Evolutionary conservation across 768 basidiomycete species (phyloP).

Genomic region (Sarcomyxa edulis): DNA sequence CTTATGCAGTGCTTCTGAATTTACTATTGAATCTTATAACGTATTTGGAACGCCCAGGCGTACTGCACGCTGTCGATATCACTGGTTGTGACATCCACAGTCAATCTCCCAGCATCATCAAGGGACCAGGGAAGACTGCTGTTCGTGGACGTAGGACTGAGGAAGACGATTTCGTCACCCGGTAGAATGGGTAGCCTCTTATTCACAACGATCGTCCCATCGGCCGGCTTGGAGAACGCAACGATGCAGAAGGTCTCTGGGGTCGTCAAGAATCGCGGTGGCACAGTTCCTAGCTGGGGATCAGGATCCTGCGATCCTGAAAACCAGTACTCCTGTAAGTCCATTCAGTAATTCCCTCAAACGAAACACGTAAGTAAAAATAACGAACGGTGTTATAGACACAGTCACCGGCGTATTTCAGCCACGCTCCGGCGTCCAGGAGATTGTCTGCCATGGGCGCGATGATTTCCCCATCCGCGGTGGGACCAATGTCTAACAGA

Average conservation of each 20-base stretch:
- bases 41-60: slow-evolving; percentile 22
- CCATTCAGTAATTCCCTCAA: too few relatives aligned
- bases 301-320: slow-evolving; percentile 31
- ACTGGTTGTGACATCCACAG: slow-evolving; percentile 16
- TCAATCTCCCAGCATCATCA: slow-evolving; percentile 22
- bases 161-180: slow-evolving; percentile 37
- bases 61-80: slow-evolving; percentile 11
- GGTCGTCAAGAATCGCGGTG: slow-evolving; percentile 44
- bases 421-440: slow-evolving; percentile 46
- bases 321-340: slow-evolving; percentile 41
- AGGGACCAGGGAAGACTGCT: slow-evolving; percentile 24
- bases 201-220: slow-evolving; percentile 28
- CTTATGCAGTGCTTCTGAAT: too few relatives aligned
- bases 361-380: neutral
- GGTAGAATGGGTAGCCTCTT: slow-evolving; percentile 35
- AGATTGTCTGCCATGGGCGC: slow-evolving; percentile 41
- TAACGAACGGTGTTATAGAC: slow-evolving; percentile 45
- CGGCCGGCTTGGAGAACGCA: slow-evolving; percentile 30
- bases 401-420: slow-evolving; percentile 43
- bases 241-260: slow-evolving; percentile 47
- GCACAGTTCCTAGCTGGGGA: slow-evolving; percentile 16
- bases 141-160: slow-evolving; percentile 23
- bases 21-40: slow-evolving; percentile 8
- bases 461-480: slow-evolving; percentile 49
- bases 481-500: slow-evolving; percentile 49